These are phyloP conservation scores for Plectosphaerella plurivora DNA, from an alignment of 2,329 filamentous ascomycete species.

Conservation along the genomic window DNA sequence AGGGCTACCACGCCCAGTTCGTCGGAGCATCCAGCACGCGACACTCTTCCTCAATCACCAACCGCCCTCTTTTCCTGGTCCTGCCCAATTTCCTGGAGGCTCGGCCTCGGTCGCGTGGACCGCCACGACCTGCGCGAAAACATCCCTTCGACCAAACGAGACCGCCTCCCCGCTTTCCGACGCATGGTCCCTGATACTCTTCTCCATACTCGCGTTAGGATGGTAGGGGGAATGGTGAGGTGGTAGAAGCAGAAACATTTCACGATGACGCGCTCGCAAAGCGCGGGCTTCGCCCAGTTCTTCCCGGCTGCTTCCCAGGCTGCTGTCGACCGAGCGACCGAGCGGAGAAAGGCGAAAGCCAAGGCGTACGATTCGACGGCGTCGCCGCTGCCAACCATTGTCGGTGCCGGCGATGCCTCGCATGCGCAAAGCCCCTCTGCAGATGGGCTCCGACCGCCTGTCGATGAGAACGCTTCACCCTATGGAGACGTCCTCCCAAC, in stretches of 20 bases:
- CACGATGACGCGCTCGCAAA: constrained; percentile 74
- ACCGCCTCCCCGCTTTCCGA: constrained; percentile 16
- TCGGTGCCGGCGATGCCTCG: constrained; percentile 11
- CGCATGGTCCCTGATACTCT: constrained; percentile 27
- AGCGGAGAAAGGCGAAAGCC: constrained; percentile 57
- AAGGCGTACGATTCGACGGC: constrained; percentile 30
- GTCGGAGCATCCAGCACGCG: not conserved
- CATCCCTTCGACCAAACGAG: constrained; percentile 4
- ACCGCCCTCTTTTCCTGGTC: not conserved
- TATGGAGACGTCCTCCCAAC: constrained; percentile 64
- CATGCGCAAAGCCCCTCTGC: constrained; percentile 5
- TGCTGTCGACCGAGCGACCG: constrained; percentile 52
- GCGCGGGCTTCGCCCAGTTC: constrained; percentile 80
- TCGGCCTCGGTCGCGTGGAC: constrained; percentile 34
- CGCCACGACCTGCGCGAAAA: constrained; percentile 11
- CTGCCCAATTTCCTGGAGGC: constrained; percentile 5
- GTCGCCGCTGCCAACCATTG: constrained; percentile 19
- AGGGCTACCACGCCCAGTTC: not conserved
- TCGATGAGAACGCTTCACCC: constrained; percentile 55
- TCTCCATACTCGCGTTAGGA: constrained; percentile 37
- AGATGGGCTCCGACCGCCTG: constrained; percentile 25
- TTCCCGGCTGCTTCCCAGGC: constrained; percentile 74
- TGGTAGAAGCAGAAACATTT: constrained; percentile 44
- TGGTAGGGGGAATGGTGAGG: constrained; percentile 50
- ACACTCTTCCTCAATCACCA: not conserved